A percentile compares a stretch with the other conserved stretches of the same genome.
phyloP scores from a whole-genome alignment of 1,284 basidiomycete genomes.

The Porogramme epimiltina region DNA sequence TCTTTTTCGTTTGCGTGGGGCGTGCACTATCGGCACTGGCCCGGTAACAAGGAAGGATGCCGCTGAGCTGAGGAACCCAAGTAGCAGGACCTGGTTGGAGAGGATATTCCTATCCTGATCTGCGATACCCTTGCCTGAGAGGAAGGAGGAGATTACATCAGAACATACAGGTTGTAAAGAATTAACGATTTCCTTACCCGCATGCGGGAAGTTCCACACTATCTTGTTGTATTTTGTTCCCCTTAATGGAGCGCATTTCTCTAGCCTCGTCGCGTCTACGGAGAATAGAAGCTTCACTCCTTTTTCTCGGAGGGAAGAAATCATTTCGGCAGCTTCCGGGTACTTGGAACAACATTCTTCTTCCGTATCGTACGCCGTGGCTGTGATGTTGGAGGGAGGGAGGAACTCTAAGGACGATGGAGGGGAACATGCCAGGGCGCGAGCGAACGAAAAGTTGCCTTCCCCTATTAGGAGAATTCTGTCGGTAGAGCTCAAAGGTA shows the following conservation, averaged over 20 bases:
- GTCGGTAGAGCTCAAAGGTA: conserved; percentile 80
- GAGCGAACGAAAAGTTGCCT: conserved; percentile 93
- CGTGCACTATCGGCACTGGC: conserved; percentile 45
- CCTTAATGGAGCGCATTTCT: conserved; percentile 58
- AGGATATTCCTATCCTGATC: conserved; percentile 95
- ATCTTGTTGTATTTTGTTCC: conserved; percentile 75
- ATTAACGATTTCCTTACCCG: too few relatives aligned
- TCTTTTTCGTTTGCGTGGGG: conserved; percentile 47
- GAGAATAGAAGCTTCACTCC: conserved; percentile 81
- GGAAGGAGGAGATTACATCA: conserved; percentile 6
- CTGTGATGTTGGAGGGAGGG: conserved; percentile 72
- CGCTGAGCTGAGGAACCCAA: conserved; percentile 83
- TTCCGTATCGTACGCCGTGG: conserved; percentile 88
- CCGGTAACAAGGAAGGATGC: conserved; percentile 66
- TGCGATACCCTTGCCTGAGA: conserved; percentile 87
- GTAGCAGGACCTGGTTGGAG: conserved; percentile 87
- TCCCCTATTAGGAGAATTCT: conserved; percentile 91
- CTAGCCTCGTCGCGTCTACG: conserved; percentile 83
- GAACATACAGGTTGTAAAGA: too few relatives aligned
- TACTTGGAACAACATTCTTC: conserved; percentile 83
- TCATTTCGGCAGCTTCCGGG: conserved; percentile 71
- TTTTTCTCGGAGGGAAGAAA: conserved; percentile 54
- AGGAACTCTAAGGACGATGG: conserved; percentile 54
- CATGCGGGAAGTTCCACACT: conserved; percentile 97
- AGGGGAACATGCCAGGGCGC: conserved; percentile 65